Conservation (phyloP, 2,329 filamentous ascomycete species). For the Zymoseptoria crescenta region DNA sequence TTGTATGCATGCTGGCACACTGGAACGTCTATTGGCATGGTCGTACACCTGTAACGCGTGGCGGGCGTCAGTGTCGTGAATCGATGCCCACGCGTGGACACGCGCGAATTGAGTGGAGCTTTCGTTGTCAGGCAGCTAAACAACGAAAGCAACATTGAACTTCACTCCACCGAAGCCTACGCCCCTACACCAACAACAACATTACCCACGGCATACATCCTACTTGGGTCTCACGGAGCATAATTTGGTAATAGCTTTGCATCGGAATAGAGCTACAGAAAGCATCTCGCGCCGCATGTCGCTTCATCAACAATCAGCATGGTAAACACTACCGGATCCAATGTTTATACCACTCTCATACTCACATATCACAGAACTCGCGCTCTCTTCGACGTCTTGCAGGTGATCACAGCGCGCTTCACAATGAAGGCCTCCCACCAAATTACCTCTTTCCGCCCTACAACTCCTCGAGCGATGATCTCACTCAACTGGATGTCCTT, state of each 20-base stretch:
- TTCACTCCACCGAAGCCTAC: background rate
- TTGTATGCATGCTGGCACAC: background rate
- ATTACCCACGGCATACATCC: background rate
- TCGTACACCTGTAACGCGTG: background rate
- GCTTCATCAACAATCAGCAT: background rate
- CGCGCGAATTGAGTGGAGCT: background rate
- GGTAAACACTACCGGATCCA: background rate
- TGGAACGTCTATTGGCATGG: background rate
- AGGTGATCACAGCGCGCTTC: slow-evolving; percentile 51
- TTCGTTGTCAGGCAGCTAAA: background rate
- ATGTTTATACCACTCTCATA: background rate
- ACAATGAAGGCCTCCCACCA: slow-evolving; percentile 49
- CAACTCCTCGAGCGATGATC: slow-evolving; percentile 39
- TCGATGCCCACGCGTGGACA: background rate
- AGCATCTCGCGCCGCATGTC: background rate
- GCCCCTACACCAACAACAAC: background rate
- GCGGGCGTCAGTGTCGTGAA: background rate
- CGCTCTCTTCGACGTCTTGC: slow-evolving; percentile 51
- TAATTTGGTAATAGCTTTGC: background rate
- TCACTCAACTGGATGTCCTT: slow-evolving; percentile 51
- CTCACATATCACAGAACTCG: slow-evolving; percentile 33
- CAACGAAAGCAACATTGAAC: background rate
- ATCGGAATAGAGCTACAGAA: background rate
- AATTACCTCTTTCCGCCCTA: slow-evolving; percentile 52
- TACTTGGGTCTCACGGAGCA: background rate